Conservation (phyloP, 2,329 filamentous ascomycete species). For the Hirsutella rhossiliensis region DNA sequence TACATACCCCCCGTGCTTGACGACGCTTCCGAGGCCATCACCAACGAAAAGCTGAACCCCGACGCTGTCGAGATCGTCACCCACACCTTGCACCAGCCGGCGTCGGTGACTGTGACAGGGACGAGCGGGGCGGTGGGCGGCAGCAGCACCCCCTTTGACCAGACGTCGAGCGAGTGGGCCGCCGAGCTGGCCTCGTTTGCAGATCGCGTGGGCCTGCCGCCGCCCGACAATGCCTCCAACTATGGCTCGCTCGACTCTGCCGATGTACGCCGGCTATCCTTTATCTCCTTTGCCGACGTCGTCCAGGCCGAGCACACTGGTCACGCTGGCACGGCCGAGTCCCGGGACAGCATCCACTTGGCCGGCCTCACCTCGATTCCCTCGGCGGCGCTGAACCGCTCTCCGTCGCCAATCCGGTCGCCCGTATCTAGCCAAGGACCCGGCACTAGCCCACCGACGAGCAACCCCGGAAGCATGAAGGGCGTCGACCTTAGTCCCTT, state of each 20-base stretch:
- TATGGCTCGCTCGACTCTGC: constrained; percentile 64
- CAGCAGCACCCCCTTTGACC: constrained; percentile 23
- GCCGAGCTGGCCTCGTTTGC: constrained; percentile 46
- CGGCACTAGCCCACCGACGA: constrained; percentile 62
- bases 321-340: constrained; percentile 34
- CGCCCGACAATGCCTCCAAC: constrained; percentile 54
- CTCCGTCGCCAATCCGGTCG: constrained; percentile 69
- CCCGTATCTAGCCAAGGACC: constrained; percentile 60
- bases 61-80: constrained; percentile 90
- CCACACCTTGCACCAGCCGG: constrained; percentile 72
- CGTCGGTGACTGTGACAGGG: constrained; percentile 53
- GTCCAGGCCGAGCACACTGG: constrained; percentile 73
- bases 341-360: constrained; percentile 58
- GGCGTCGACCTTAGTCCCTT: constrained; percentile 59
- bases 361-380: constrained; percentile 52
- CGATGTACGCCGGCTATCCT: constrained; percentile 76
- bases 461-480: constrained; percentile 63
- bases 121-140: constrained; percentile 12
- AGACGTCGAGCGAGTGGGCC: constrained; percentile 36
- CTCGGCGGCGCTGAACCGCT: constrained; percentile 45
- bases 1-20: constrained; percentile 85
- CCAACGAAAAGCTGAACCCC: constrained; percentile 70
- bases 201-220: constrained; percentile 25
- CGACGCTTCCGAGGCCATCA: constrained; percentile 85
- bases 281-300: constrained; percentile 94